These are phyloP conservation scores for Phytopythium aichiense DNA, from an alignment of 352 stramenopile species.

Conservation along the genomic window DNA sequence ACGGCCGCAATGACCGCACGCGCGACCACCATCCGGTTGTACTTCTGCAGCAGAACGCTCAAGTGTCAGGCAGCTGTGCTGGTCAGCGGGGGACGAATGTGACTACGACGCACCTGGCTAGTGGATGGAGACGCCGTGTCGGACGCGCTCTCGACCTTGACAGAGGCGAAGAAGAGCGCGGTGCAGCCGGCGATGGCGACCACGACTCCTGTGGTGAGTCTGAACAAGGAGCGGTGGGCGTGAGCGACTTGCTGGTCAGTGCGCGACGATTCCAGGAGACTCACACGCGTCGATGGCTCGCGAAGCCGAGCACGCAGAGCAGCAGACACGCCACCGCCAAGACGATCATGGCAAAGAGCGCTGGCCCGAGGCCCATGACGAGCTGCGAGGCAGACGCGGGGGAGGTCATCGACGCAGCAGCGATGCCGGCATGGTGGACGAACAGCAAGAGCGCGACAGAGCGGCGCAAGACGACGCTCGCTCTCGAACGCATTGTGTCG, in stretches of 20 bases:
- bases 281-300: conserved; percentile 10
- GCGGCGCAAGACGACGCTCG: background rate
- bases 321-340: conserved; percentile 22
- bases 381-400: conserved; percentile 1
- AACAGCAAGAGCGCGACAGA: background rate
- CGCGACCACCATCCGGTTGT: conserved; percentile 34
- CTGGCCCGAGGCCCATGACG: conserved; percentile 25
- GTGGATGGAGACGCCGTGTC: conserved; percentile 4
- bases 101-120: background rate
- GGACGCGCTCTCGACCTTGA: conserved; percentile 19
- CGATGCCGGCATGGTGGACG: background rate
- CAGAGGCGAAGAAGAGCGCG: conserved; percentile 32
- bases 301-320: conserved; percentile 29
- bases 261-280: background rate
- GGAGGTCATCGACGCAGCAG: background rate
- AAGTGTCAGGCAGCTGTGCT: background rate
- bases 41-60: conserved; percentile 11
- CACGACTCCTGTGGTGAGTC: conserved; percentile 20
- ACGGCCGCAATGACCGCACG: conserved; percentile 26
- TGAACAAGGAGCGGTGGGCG: background rate
- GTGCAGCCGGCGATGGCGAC: conserved; percentile 20
- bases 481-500: background rate
- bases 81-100: background rate
- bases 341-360: conserved; percentile 33
- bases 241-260: background rate